Evolutionary conservation across 2,329 filamentous ascomycete genomes (phyloP).

Genomic region (Neoascochyta sp.): DNA sequence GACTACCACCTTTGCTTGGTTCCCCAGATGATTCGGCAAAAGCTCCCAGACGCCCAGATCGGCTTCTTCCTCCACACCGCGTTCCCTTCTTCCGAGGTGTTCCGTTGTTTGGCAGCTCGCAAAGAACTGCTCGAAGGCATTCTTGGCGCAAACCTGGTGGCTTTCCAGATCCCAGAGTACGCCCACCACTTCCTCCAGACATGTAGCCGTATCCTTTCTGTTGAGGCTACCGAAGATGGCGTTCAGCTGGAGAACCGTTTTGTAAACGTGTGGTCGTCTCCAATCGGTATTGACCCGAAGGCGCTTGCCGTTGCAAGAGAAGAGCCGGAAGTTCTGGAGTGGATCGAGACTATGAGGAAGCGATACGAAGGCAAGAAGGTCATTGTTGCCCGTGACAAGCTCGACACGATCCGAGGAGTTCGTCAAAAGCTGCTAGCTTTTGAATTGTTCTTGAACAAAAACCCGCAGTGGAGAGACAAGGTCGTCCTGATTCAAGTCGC

Average conservation of each 20-base stretch:
- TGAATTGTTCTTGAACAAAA: slow-evolving; percentile 89
- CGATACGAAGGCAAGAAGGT: slow-evolving; percentile 84
- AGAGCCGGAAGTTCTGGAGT: slow-evolving; percentile 68
- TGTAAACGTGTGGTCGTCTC: slow-evolving; percentile 77
- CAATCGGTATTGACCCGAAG: slow-evolving; percentile 87
- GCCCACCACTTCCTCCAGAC: slow-evolving; percentile 92
- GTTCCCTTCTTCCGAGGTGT: slow-evolving; percentile 94
- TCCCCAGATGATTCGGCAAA: slow-evolving; percentile 82
- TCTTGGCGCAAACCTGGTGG: slow-evolving; percentile 85
- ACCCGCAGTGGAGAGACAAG: slow-evolving; percentile 82
- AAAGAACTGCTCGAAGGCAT: slow-evolving; percentile 87
- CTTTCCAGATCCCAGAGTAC: slow-evolving; percentile 92
- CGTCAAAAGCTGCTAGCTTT: slow-evolving; percentile 89
- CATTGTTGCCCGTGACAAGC: slow-evolving; percentile 90
- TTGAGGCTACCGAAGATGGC: slow-evolving; percentile 83
- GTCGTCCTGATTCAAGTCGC: slow-evolving; percentile 93
- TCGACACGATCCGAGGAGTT: slow-evolving; percentile 88
- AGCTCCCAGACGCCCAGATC: slow-evolving; percentile 88
- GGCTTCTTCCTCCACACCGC: slow-evolving; percentile 94
- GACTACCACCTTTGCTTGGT: slow-evolving; percentile 92
- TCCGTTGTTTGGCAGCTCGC: slow-evolving; percentile 82
- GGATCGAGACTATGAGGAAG: slow-evolving; percentile 76
- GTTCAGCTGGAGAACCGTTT: slow-evolving; percentile 90
- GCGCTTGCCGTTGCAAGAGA: slow-evolving; percentile 68
- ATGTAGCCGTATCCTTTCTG: slow-evolving; percentile 84